Evolutionary conservation across 169 alveolate species (phyloP).

Genomic region (Eimeria acervulina): DNA sequence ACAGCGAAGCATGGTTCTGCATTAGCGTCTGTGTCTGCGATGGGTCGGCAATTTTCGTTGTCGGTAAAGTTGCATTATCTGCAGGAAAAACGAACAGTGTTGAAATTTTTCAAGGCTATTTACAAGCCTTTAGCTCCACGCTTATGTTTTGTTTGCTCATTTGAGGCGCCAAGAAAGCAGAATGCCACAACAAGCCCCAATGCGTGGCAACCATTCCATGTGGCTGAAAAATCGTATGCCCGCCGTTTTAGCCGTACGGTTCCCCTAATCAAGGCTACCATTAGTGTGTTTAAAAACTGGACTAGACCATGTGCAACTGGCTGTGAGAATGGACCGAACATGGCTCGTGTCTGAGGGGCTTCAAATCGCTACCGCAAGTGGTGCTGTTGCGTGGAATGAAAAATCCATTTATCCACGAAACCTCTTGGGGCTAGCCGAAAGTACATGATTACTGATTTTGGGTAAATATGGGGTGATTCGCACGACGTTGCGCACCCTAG

Average conservation of each 20-base stretch:
- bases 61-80: not conserved
- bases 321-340: not conserved
- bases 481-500: not conserved
- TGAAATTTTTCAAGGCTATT: not conserved
- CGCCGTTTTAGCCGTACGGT: not conserved
- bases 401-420: no score
- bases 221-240: not conserved
- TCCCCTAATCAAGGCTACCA: not conserved
- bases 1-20: not conserved
- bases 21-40: not conserved
- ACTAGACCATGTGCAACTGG: not conserved
- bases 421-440: no score
- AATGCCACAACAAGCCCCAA: conserved; percentile 13
- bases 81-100: not conserved
- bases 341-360: not conserved
- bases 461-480: not conserved
- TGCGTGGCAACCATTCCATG: not conserved
- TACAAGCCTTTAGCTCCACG: not conserved
- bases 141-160: not conserved
- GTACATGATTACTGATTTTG: not conserved
- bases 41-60: not conserved
- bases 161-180: not conserved
- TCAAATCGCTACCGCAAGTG: not conserved
- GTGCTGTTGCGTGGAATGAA: not conserved
- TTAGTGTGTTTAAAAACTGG: not conserved